These are phyloP conservation scores for Epichloe bromicola DNA, from an alignment of 2,329 filamentous ascomycete species.

Conservation along the genomic window DNA sequence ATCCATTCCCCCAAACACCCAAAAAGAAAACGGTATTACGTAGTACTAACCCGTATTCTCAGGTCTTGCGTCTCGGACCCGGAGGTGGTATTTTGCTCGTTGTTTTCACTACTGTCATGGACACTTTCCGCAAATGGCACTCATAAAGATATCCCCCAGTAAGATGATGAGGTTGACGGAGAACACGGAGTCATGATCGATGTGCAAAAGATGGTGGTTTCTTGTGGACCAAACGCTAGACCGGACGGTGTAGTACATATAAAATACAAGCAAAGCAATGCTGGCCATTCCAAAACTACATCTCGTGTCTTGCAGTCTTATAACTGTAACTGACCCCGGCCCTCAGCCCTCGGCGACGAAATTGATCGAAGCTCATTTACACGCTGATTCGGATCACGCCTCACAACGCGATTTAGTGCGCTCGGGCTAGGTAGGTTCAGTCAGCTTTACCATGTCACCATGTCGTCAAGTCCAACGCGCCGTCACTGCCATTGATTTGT, in stretches of 20 bases:
- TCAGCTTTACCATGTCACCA: too few relatives aligned
- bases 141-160: not conserved
- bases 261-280: not conserved
- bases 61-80: constrained; percentile 38
- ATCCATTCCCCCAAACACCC: too few relatives aligned
- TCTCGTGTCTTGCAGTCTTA: not conserved
- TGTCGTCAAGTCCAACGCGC: too few relatives aligned
- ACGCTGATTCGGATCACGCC: too few relatives aligned
- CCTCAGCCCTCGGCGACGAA: too few relatives aligned
- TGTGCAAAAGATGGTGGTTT: not conserved
- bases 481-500: too few relatives aligned
- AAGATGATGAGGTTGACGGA: not conserved
- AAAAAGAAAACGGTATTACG: not conserved
- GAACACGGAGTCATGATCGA: not conserved
- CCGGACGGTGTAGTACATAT: not conserved
- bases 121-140: constrained; percentile 66
- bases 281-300: not conserved
- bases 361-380: too few relatives aligned
- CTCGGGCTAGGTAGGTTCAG: too few relatives aligned
- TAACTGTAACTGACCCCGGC: too few relatives aligned
- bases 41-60: constrained; percentile 3
- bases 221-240: not conserved
- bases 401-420: too few relatives aligned
- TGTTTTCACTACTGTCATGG: constrained; percentile 78
- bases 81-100: constrained; percentile 61